Evolutionary conservation across 2,329 filamentous ascomycete species (phyloP), one percentile per base, ranked within the genome.

Genomic region (Calycina marina): DNA sequence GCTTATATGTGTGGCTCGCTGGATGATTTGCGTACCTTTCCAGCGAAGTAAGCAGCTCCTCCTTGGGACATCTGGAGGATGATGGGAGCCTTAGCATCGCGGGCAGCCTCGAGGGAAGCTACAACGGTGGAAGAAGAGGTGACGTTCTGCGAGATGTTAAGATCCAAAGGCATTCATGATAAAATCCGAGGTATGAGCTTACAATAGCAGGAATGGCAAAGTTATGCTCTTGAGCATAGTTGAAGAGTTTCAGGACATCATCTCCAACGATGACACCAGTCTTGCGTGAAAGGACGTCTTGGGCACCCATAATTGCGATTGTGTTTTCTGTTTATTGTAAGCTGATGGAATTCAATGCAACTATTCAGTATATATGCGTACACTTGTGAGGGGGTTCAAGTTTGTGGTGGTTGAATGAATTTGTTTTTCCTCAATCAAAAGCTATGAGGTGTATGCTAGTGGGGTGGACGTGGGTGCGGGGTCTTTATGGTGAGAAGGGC

Each of bases 11-110:
- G 6, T 8, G 6, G 14, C 5, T 26, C 6, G 14, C 5, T 5
- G 6, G 6, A 26, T 26, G 12, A 18, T 36, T 16, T 39, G 28
- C 29, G 37, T 60, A 75, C 72, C 73, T 88, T 88, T 60, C 83
- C 85, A 50, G 81, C 82, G 56, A 93, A 93, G 72, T 77, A 93
- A 51, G 85, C 86, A 43, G 84, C 80, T 63, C 86, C 86, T 54
- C 90, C 90, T 63, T 96, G 83, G 51, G 82, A 92, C 52, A 82
- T 69, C 67, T 96, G 90, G 48, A 96, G 75, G 61, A 94, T 80
- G 62, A 94, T 77, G 50, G 90, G 90, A 40, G 82, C 70, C 61
- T 93, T 93, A 56, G 75, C 67, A 61, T 96, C 86, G 52, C 84
- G 78, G 49, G 90, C 90, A 56, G 90, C 90, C 71, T 98, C 90